Evolutionary conservation across 352 stramenopile species (phyloP).

Genomic region (Globisporangium megalacanthum): DNA sequence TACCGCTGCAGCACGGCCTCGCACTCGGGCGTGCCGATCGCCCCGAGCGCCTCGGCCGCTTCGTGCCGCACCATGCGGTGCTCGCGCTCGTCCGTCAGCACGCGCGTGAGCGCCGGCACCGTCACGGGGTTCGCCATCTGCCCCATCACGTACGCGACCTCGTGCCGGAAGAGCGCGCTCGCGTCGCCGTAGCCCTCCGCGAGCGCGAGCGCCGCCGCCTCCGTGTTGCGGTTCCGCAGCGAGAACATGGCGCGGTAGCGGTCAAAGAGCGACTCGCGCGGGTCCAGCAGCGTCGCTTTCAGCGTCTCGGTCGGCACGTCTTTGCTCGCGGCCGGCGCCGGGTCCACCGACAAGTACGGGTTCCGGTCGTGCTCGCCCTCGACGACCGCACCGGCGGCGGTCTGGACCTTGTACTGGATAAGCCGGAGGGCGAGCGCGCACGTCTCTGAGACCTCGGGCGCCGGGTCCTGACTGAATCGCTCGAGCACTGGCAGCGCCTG

Average conservation of each 20-base stretch:
- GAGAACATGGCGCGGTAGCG: slow-evolving; percentile 98
- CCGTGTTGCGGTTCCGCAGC: slow-evolving; percentile 93
- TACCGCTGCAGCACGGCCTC: slow-evolving; percentile 85
- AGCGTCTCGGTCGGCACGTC: slow-evolving; percentile 72
- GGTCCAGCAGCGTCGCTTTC: slow-evolving; percentile 85
- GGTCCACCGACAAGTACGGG: slow-evolving; percentile 95
- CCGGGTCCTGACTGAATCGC: slow-evolving; percentile 67
- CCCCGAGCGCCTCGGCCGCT: slow-evolving; percentile 94
- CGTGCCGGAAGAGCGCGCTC: slow-evolving; percentile 86
- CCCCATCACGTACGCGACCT: slow-evolving; percentile 93
- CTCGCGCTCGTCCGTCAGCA: slow-evolving; percentile 87
- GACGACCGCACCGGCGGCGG: slow-evolving; percentile 38
- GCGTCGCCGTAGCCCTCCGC: slow-evolving; percentile 65
- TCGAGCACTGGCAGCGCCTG: slow-evolving; percentile 83
- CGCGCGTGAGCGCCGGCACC: slow-evolving; percentile 84
- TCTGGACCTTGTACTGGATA: slow-evolving; percentile 88
- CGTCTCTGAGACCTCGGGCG: slow-evolving; percentile 93
- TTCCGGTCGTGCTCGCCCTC: slow-evolving; percentile 75
- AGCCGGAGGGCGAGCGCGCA: slow-evolving; percentile 91
- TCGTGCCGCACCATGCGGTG: slow-evolving; percentile 98
- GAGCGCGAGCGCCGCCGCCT: slow-evolving; percentile 79
- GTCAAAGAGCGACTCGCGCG: slow-evolving; percentile 83
- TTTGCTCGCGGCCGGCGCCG: slow-evolving; percentile 85
- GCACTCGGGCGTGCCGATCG: slow-evolving; percentile 91
- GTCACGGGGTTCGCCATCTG: slow-evolving; percentile 90